Evolutionary conservation across 345 rosid genomes (phyloP).

Genomic region (Linum lewisii): DNA sequence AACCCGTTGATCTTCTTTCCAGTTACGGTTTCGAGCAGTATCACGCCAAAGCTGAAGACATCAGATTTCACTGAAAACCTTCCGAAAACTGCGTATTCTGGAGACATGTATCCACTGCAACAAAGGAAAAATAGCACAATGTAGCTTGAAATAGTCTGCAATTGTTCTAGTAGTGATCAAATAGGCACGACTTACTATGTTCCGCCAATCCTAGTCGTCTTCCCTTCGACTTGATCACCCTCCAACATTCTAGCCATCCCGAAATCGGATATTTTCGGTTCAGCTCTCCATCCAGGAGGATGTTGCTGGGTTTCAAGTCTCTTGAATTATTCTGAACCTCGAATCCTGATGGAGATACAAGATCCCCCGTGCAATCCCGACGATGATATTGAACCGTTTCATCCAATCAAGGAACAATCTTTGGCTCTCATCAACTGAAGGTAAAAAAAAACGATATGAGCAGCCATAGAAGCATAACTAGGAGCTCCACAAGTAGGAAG

Average conservation of each 20-base stretch:
- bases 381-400: constrained; percentile 4
- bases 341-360: constrained; percentile 17
- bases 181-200: constrained; percentile 11
- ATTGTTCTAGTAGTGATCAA: neutral
- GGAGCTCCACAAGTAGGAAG: neutral
- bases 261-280: constrained; percentile 15
- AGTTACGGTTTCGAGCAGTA: constrained; percentile 15
- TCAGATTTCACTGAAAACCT: constrained; percentile 16
- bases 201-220: constrained; percentile 9
- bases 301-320: constrained; percentile 15
- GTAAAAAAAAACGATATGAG: no score
- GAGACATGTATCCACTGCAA: constrained; percentile 23
- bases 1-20: constrained; percentile 9
- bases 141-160: neutral
- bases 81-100: constrained; percentile 17
- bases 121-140: no score
- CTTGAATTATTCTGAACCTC: constrained; percentile 18
- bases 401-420: constrained; percentile 11
- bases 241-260: constrained; percentile 14
- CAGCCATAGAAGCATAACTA: no score
- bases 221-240: constrained; percentile 1
- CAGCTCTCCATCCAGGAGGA: constrained; percentile 13
- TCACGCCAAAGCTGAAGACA: constrained; percentile 21
- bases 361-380: constrained; percentile 18
- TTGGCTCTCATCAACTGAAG: no score